phyloP scores from a whole-genome alignment of 345 rosid species.

The Syzygium jambos region DNA sequence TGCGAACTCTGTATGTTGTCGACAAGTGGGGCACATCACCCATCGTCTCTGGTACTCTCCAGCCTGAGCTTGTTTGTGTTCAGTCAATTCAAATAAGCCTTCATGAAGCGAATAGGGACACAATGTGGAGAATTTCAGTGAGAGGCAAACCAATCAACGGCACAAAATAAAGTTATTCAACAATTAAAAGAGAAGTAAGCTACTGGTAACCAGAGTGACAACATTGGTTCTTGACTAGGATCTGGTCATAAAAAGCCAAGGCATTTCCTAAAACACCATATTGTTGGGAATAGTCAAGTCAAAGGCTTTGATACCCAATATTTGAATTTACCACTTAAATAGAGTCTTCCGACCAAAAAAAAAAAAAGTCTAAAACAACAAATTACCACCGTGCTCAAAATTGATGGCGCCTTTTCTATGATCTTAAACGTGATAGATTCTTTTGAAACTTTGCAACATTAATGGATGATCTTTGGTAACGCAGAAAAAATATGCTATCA shows the following conservation, averaged over 20 bases:
- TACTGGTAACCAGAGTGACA: not conserved
- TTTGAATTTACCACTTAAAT: not conserved
- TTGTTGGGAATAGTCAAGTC: not conserved
- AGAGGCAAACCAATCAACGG: not conserved
- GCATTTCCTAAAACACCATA: not conserved
- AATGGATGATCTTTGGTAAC: not conserved
- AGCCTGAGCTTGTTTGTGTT: conserved; percentile 34
- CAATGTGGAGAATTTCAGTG: conserved; percentile 1
- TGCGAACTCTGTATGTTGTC: conserved; percentile 77
- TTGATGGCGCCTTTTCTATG: not conserved
- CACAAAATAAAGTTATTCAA: not conserved
- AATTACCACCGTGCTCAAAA: not conserved
- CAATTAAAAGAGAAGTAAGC: not conserved
- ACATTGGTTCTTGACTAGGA: not conserved
- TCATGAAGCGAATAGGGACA: conserved; percentile 10
- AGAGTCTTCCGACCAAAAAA: not conserved
- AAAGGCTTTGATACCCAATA: not conserved
- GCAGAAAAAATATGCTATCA: not conserved
- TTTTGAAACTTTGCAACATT: not conserved
- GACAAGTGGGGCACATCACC: conserved; percentile 94
- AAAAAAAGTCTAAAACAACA: not conserved
- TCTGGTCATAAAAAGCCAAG: not conserved
- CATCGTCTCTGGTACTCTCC: conserved; percentile 40
- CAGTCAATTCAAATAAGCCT: conserved; percentile 86
- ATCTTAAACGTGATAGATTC: not conserved